Evolutionary conservation across 192 early-diverging fungal genomes (phyloP), one percentile per base, ranked within the genome.

Genomic region (Obelidium mucronatum): DNA sequence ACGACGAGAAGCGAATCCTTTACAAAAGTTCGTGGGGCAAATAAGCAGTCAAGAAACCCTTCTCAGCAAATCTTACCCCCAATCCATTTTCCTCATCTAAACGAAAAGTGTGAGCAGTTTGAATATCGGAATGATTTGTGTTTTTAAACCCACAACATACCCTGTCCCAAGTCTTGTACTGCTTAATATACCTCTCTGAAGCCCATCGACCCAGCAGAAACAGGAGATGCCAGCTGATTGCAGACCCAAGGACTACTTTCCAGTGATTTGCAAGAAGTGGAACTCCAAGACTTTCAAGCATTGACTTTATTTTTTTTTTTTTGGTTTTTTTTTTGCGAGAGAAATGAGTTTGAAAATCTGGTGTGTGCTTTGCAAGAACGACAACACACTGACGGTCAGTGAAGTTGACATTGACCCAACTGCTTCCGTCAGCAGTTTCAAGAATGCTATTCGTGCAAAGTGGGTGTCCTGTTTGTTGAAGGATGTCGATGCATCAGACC

Each of bases 1-100:
- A 84, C 13, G 95, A 95, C n/a, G 93, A 93, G 28, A 92, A 86
- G 78, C 95, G 94, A 34, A 97, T 81, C 58, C 62, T 64, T 28
- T 26, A 34, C 24, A 60, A 31, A 19, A 28, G 19, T 24, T 30
- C 24, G 24, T 19, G 2, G 58, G 30, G n/a, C 1, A 22, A 53
- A 24, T 19, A 22, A 60, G n/a, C 42, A 8, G 24, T 24, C 63
- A 37, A 8, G 35, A 35, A 44, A 44, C 42, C 42, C 5, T 44
- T 44, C 42, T 17, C 42, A 44, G 17, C 42, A 5, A 44, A 31
- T 3, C 63, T 39, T n/a, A 65, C 63, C 84, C 82, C 90, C 91
- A 93, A 85, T 93, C 81, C 1, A 48, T 63, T 51, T 74, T 42
- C 2, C 76, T 68, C 13, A 30, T 54, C 22, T 74, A 58, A 31